Conservation (phyloP, 352 stramenopile species). For the Pythium pyrilobum region DNA sequence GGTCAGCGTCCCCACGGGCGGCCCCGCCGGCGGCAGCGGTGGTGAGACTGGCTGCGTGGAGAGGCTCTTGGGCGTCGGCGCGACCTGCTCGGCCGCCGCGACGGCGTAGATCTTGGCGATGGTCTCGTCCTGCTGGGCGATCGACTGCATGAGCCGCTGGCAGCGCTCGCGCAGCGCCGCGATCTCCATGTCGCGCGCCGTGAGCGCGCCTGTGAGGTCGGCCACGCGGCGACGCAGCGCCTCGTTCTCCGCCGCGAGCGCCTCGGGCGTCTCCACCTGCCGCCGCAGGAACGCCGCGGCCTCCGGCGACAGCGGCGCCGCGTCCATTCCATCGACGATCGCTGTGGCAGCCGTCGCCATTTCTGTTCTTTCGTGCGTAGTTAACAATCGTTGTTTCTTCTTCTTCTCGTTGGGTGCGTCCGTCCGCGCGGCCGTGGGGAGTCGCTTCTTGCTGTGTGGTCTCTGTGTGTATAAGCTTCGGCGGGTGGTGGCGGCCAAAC, state of each 20-base stretch:
- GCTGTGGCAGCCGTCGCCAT: too few relatives aligned
- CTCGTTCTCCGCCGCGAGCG: slow-evolving; percentile 37
- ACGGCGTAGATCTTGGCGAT: slow-evolving; percentile 75
- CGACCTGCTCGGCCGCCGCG: background rate
- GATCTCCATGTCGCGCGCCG: slow-evolving; percentile 75
- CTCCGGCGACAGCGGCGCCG: slow-evolving; percentile 6
- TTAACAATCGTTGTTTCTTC: too few relatives aligned
- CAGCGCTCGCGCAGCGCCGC: slow-evolving; percentile 56
- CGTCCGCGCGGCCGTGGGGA: too few relatives aligned
- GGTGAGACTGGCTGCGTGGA: too few relatives aligned
- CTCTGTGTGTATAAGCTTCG: too few relatives aligned
- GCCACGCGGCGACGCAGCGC: slow-evolving; percentile 44
- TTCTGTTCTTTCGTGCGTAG: too few relatives aligned
- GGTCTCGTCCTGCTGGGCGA: slow-evolving; percentile 73
- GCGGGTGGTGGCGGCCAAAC: too few relatives aligned
- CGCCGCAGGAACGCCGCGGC: slow-evolving; percentile 12
- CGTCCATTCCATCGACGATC: too few relatives aligned
- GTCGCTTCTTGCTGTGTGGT: too few relatives aligned
- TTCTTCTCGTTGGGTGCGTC: too few relatives aligned
- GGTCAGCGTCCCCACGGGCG: background rate
- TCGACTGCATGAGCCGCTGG: slow-evolving; percentile 43
- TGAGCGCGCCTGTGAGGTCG: slow-evolving; percentile 62
- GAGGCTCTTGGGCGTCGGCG: slow-evolving; percentile 2
- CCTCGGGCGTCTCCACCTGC: background rate
- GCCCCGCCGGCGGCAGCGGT: background rate